Evolutionary conservation across 2,329 filamentous ascomycete genomes (phyloP).

Genomic region (Sporothrix curviconia): DNA sequence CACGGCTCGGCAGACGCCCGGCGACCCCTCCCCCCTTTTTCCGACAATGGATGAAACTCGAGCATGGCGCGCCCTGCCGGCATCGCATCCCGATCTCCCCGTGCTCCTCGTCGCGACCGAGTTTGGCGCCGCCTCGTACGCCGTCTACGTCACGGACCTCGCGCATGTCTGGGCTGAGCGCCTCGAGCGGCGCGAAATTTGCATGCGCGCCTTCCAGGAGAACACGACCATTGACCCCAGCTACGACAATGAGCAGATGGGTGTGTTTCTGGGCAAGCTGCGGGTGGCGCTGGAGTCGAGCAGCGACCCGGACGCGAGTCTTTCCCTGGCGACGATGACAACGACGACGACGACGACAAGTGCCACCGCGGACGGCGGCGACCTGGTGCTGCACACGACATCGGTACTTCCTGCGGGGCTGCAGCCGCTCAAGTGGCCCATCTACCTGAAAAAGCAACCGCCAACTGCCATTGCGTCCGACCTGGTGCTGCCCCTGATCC

Average conservation of each 20-base stretch:
- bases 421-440: slow-evolving; percentile 57
- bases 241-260: slow-evolving; percentile 60
- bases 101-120: slow-evolving; percentile 56
- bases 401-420: slow-evolving; percentile 58
- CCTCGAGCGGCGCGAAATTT: slow-evolving; percentile 55
- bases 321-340: slow-evolving; percentile 24
- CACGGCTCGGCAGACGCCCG: neutral
- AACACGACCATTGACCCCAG: slow-evolving; percentile 68
- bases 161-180: slow-evolving; percentile 66
- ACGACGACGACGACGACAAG: neutral
- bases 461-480: slow-evolving; percentile 38
- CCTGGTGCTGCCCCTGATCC: slow-evolving; percentile 47
- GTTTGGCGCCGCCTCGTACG: slow-evolving; percentile 51
- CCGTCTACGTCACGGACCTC: slow-evolving; percentile 62
- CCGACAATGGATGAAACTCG: slow-evolving; percentile 8
- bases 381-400: slow-evolving; percentile 48
- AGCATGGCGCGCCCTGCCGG: slow-evolving; percentile 44
- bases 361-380: too few species aligned
- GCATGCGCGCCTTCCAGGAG: slow-evolving; percentile 53
- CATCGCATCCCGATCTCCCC: slow-evolving; percentile 42
- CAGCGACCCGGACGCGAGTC: slow-evolving; percentile 27
- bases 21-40: too few species aligned
- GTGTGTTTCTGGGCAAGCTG: slow-evolving; percentile 60
- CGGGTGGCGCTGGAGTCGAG: slow-evolving; percentile 45
- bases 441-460: slow-evolving; percentile 46